Evolutionary conservation across 148 eudicot genomes (phyloP), one percentile per base, ranked within the genome.

Genomic region (Fagopyrum tataricum): DNA sequence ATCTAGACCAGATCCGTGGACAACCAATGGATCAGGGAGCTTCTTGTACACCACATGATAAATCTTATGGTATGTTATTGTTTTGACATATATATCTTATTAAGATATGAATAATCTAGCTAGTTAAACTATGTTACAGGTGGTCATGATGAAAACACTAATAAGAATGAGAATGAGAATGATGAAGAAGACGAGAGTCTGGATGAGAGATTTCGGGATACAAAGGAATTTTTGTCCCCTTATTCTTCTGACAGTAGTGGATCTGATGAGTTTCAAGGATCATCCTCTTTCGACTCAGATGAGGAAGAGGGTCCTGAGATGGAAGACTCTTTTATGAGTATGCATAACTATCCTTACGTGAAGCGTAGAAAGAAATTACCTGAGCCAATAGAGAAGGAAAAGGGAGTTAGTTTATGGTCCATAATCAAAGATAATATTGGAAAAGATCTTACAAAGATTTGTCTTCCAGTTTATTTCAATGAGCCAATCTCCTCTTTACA

Each of bases 391-490:
- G 79, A 79, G 67, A 67, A 76, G 48, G 82, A 79, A 71, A 72
- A n/a, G 55, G 82, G 79, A 67, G 64, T 79, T 21, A 76, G 76
- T 76, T 74, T 79, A 37, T 79, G 82, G 82, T 79, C 82, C 55
- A 46, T 79, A 74, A 79, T 79, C 39, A 79, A 79, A 72, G 81
- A 79, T 66, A 79, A 79, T 62, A 79, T 79, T 12, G 82, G 79
- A 62, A 79, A 79, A 70, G 82, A 79, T 53, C 82, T 79, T 53
- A 79, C 73, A 6, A 76, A 79, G 73, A 72, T 79, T 44, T 79
- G 79, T 75, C 82, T 79, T 55, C 82, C 82, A 42, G 82, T 79
- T 20, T 79, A 79, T 73, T 79, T 79, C 70, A 79, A 79, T 72
- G 82, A 79, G 62, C 79, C 82, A 9, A 49, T 79, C 73, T 79